Conservation (phyloP, 2,329 filamentous ascomycete genomes). For the Claviceps digitariae region DNA sequence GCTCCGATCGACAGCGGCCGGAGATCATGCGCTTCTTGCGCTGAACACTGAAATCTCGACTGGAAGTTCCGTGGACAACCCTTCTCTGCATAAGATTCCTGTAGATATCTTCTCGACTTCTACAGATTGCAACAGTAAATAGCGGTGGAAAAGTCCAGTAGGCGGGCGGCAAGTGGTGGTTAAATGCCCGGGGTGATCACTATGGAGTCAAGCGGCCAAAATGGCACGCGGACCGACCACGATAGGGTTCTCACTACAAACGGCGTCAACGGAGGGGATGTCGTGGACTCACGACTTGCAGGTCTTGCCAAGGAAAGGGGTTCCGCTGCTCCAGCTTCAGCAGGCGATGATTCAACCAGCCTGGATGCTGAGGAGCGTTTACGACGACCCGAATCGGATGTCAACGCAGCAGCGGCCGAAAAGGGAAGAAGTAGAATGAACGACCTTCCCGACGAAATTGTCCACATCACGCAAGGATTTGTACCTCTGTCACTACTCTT, state of each 20-base stretch:
- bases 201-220: constrained; percentile 42
- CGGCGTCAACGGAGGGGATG: constrained; percentile 27
- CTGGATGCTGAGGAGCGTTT: constrained; percentile 15
- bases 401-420: neutral
- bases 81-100: neutral
- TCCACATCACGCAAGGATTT: constrained; percentile 64
- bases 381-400: neutral
- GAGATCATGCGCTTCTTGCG: constrained; percentile 5
- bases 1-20: neutral
- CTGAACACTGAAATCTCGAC: constrained; percentile 3
- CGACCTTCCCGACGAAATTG: constrained; percentile 46
- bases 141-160: neutral
- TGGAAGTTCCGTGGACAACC: neutral
- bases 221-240: constrained; percentile 41
- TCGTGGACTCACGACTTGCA: constrained; percentile 11
- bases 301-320: constrained; percentile 21
- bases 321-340: constrained; percentile 3
- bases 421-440: constrained; percentile 28
- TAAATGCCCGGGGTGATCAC: constrained; percentile 39
- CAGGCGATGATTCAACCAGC: constrained; percentile 6
- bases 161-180: constrained; percentile 6
- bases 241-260: constrained; percentile 34
- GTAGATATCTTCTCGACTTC: neutral
- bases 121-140: neutral
- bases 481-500: constrained; percentile 64